Percentiles rank a stretch among this genome's conserved stretches.
phyloP scores from a whole-genome alignment of 2,329 filamentous ascomycete genomes.

The Endocalyx cinctus region DNA sequence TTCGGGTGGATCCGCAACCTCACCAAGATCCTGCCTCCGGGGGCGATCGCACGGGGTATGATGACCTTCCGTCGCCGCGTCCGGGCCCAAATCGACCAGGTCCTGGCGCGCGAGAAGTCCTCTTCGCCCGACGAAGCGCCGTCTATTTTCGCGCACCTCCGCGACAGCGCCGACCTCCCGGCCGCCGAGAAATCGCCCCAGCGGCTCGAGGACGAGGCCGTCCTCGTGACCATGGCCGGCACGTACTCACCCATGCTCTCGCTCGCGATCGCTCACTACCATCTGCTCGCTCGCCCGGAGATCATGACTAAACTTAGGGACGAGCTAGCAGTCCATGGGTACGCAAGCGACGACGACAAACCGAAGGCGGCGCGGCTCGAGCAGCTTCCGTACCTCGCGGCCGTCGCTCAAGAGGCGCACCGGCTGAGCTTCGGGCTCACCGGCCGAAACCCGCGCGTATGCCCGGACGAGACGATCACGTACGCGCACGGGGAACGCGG shows the following conservation, averaged over 20 bases:
- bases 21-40: constrained; percentile 2
- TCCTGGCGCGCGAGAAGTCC: constrained; percentile 1
- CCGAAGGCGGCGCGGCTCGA: constrained; percentile 11
- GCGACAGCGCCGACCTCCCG: constrained; percentile 20
- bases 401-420: constrained; percentile 22
- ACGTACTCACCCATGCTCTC: constrained; percentile 16
- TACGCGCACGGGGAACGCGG: constrained; percentile 7
- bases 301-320: constrained; percentile 14
- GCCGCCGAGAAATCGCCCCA: constrained; percentile 21
- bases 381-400: constrained; percentile 10
- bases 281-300: constrained; percentile 14
- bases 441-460: constrained; percentile 29
- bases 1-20: constrained; percentile 5
- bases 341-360: no score
- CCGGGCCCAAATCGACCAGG: constrained; percentile 17
- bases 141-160: constrained; percentile 24
- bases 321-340: constrained; percentile 12
- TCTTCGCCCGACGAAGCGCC: constrained; percentile 10
- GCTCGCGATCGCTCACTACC: constrained; percentile 17
- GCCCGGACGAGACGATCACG: constrained; percentile 14
- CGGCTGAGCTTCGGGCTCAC: constrained; percentile 34
- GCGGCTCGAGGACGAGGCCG: constrained; percentile 25
- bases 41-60: constrained; percentile 8
- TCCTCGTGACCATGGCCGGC: constrained; percentile 20
- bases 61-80: constrained; percentile 17